Conservation (phyloP, 768 basidiomycete genomes). For the Tremella mesenterica region DNA sequence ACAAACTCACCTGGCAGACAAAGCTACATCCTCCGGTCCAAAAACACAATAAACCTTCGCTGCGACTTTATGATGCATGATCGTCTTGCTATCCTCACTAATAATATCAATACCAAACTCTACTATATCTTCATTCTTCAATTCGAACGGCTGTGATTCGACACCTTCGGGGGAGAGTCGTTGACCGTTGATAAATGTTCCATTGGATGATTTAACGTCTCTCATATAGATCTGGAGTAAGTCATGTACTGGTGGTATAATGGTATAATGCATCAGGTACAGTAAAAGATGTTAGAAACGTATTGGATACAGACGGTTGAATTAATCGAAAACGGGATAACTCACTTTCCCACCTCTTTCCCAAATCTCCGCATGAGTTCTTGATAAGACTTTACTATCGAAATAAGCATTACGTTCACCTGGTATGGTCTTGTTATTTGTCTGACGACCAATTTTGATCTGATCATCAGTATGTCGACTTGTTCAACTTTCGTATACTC, state of each 20-base stretch:
- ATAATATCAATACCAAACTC: conserved; percentile 99
- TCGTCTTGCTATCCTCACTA: conserved; percentile 94
- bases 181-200: conserved; percentile 96
- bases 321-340: no score
- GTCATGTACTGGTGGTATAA: no score
- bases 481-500: background rate
- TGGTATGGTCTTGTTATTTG: conserved; percentile 88
- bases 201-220: conserved; percentile 95
- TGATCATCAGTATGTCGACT: conserved; percentile 50
- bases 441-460: conserved; percentile 79
- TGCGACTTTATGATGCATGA: conserved; percentile 97
- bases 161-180: conserved; percentile 78
- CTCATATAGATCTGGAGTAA: conserved; percentile 79
- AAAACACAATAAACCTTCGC: conserved; percentile 86
- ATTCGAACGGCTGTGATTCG: conserved; percentile 85
- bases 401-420: conserved; percentile 89
- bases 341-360: conserved; percentile 72
- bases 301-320: background rate
- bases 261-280: no score
- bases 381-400: conserved; percentile 85
- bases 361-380: conserved; percentile 99
- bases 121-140: conserved; percentile 91
- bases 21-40: conserved; percentile 64
- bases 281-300: background rate
- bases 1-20: conserved; percentile 35